Percentiles rank a stretch among this genome's conserved stretches.
phyloP scores from a whole-genome alignment of 495 filamentous ascomycete genomes.

The Geoglossum glabrum region DNA sequence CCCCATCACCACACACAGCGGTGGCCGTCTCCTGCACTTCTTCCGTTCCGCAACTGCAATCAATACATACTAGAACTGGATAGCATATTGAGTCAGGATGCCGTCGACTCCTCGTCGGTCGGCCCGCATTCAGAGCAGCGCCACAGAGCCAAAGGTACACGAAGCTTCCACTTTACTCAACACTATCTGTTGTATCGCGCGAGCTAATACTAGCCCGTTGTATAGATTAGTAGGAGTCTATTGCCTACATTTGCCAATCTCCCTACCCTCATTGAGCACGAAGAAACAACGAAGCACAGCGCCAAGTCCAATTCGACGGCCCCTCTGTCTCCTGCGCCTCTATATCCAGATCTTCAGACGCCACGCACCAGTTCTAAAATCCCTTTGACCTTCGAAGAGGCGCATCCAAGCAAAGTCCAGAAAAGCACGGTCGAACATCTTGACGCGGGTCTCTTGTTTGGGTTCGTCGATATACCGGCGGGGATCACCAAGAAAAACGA shows the following conservation, averaged over 20 bases:
- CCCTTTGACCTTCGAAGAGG: conserved; percentile 40
- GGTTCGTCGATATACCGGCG: conserved; percentile 38
- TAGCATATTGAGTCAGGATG: neutral
- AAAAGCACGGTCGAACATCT: conserved; percentile 46
- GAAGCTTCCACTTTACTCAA: neutral
- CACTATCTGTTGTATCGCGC: neutral
- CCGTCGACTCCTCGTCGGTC: neutral
- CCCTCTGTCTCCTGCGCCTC: conserved; percentile 14
- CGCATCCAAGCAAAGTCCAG: conserved; percentile 61
- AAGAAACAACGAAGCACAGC: conserved; percentile 13
- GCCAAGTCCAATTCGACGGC: neutral
- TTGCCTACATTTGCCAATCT: conserved; percentile 12
- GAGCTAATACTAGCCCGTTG: neutral
- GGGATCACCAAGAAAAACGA: conserved; percentile 12
- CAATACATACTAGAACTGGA: neutral
- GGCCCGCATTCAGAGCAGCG: neutral
- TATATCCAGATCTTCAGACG: conserved; percentile 29
- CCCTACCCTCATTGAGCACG: conserved; percentile 23
- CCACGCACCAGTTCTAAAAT: conserved; percentile 21
- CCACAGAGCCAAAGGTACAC: conserved; percentile 9
- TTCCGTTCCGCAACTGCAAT: neutral
- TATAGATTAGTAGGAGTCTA: neutral
- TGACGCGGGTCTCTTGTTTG: conserved; percentile 44
- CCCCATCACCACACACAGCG: neutral
- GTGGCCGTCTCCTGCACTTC: neutral